Conservation (phyloP, 1,284 basidiomycete species). For the Trichosporon sp. region DNA sequence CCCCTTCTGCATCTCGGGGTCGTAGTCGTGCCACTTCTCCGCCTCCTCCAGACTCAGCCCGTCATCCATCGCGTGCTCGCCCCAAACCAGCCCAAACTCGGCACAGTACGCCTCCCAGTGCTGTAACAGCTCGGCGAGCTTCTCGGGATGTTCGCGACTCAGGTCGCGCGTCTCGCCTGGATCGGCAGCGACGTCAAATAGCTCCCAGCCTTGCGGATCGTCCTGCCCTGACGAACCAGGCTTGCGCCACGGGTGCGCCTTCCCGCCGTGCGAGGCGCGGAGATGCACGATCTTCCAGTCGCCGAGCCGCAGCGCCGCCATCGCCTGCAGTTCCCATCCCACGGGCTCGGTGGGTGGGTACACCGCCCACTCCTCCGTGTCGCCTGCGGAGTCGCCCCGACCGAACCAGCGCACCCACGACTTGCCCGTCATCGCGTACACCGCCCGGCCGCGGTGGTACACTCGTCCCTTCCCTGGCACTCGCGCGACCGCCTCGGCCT, state of each 20-base stretch:
- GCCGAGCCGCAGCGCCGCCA: slow-evolving; percentile 41
- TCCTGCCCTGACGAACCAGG: slow-evolving; percentile 1
- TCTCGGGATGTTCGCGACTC: slow-evolving; percentile 29
- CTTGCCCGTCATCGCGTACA: slow-evolving; percentile 28
- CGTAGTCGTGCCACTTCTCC: slow-evolving; percentile 21
- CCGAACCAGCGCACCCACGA: slow-evolving; percentile 34
- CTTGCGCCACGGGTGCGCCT: neutral
- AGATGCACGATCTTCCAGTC: slow-evolving; percentile 41
- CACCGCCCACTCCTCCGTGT: slow-evolving; percentile 20
- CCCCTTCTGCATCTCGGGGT: slow-evolving; percentile 22
- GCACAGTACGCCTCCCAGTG: slow-evolving; percentile 31
- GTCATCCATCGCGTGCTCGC: slow-evolving; percentile 23
- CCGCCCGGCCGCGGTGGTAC: slow-evolving; percentile 24
- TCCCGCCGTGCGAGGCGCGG: slow-evolving; percentile 22
- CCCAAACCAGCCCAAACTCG: slow-evolving; percentile 29
- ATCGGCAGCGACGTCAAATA: slow-evolving; percentile 41
- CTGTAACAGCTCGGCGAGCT: slow-evolving; percentile 35
- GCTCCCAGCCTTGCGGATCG: slow-evolving; percentile 38
- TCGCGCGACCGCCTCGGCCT: neutral
- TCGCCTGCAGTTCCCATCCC: slow-evolving; percentile 27
- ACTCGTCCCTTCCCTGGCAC: neutral
- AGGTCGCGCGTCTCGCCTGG: slow-evolving; percentile 43
- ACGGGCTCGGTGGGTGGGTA: slow-evolving; percentile 15
- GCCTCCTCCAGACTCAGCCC: slow-evolving; percentile 2
- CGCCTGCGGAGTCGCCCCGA: slow-evolving; percentile 11